Evolutionary conservation across 2,329 filamentous ascomycete species (phyloP), one percentile per base, ranked within the genome.

Genomic region (Zasmidium angulare): DNA sequence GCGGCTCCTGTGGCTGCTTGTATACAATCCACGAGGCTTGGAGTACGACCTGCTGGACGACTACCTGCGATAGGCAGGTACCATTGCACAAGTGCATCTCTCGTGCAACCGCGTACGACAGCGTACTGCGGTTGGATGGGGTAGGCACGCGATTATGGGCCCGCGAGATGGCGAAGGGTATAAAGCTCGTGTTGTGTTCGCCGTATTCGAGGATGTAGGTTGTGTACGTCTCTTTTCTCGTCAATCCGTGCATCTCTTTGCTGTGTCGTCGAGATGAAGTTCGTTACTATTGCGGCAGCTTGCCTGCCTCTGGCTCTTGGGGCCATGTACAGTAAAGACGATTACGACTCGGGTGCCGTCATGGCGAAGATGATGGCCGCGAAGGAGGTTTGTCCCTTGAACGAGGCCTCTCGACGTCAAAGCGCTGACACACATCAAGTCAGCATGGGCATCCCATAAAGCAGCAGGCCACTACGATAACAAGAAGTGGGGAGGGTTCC

Each of bases 391-490:
- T 26, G 7, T 31, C n/a, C n/a, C n/a, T n/a, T n/a, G n/a, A n/a
- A n/a, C n/a, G n/a, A n/a, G n/a, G n/a, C n/a, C n/a, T n/a, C n/a
- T n/a, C n/a, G n/a, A n/a, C 11, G 49, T 21, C 21, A 40, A 40
- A 51, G 58, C 36, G 31, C 19, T 53, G 23, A 10, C 56, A 55
- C 55, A 50, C 51, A 31, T 36, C 29, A 60, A 65, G 53, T 55
- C 46, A n/a, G 53, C 46, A n/a, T 70, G 68, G 68, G 57, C 61
- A 3, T 60, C 55, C 17, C 64, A 69, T 50, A 59, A 65, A 47
- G 62, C 59, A 21, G 59, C 58, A 17, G 67, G 67, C 48, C 64
- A 64, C 40, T 69, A 67, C 61, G 62, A 66, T 53, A 62, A 58
- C 46, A 57, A 54, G 11, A 60, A 63, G 14, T 63, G 58, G 55